Evolutionary conservation across 1,284 basidiomycete species (phyloP).

Genomic region (Cerrena zonata): DNA sequence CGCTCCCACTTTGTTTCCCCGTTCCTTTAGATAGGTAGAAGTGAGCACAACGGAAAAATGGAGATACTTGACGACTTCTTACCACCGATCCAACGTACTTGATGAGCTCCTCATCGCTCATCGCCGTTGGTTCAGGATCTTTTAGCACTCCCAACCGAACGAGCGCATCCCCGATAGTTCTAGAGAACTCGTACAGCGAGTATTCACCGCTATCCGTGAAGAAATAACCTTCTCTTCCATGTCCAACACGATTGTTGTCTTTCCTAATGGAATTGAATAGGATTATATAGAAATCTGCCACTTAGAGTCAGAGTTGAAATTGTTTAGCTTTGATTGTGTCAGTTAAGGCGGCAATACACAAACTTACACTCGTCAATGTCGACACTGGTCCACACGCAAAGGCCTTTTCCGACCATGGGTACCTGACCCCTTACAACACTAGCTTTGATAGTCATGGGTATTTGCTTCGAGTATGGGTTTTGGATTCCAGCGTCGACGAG

Average conservation of each 20-base stretch:
- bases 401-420: slow-evolving; percentile 41
- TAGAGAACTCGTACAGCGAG: slow-evolving; percentile 28
- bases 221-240: slow-evolving; percentile 42
- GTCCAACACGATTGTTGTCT: slow-evolving; percentile 17
- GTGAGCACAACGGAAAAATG: neutral
- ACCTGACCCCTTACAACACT: slow-evolving; percentile 34
- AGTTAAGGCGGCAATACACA: no score
- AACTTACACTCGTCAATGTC: slow-evolving; percentile 37
- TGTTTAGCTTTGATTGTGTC: neutral
- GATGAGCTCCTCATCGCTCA: neutral
- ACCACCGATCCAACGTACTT: neutral
- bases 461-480: slow-evolving; percentile 37
- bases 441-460: slow-evolving; percentile 24
- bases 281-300: slow-evolving; percentile 14
- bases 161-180: neutral
- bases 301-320: neutral
- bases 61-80: neutral
- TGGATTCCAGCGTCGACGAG: slow-evolving; percentile 38
- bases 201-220: slow-evolving; percentile 44
- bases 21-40: neutral
- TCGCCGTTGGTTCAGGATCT: neutral
- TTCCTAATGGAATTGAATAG: slow-evolving; percentile 15
- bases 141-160: neutral
- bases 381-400: slow-evolving; percentile 44
- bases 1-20: neutral